Evolutionary conservation across 169 alveolate genomes (phyloP).

Genomic region (Amoebophrya sp.): DNA sequence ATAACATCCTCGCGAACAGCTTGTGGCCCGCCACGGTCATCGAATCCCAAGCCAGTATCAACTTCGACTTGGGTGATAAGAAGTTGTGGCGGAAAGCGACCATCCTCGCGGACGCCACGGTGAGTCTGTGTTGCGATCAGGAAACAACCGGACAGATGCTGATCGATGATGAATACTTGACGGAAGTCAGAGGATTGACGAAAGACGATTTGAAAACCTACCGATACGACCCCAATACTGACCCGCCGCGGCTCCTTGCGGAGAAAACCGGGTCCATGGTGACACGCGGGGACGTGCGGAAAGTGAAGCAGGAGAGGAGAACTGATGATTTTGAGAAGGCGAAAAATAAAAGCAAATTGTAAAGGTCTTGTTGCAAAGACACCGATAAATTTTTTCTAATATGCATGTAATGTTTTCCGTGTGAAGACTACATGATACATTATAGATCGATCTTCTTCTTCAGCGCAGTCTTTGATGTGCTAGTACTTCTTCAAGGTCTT

Average conservation of each 20-base stretch:
- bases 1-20: background rate
- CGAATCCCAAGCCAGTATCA: conserved; percentile 29
- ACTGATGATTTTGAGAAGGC: too few species aligned
- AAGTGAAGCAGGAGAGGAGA: background rate
- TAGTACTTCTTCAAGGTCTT: too few species aligned
- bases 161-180: conserved; percentile 33
- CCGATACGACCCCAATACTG: conserved; percentile 10
- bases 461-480: too few species aligned
- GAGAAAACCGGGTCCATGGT: background rate
- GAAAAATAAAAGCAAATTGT: too few species aligned
- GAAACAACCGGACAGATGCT: conserved; percentile 22
- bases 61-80: background rate
- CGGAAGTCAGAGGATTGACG: conserved; percentile 1
- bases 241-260: conserved; percentile 12
- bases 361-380: too few species aligned
- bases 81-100: conserved; percentile 30
- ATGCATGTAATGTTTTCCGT: too few species aligned
- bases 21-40: conserved; percentile 33
- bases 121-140: background rate
- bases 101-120: conserved; percentile 26
- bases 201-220: background rate
- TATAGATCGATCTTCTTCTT: too few species aligned
- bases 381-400: too few species aligned
- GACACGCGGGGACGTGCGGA: background rate
- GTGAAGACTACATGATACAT: too few species aligned